These are phyloP conservation scores for Penicillium sp. DNA, from an alignment of 2,329 filamentous ascomycete species.

Conservation along the genomic window DNA sequence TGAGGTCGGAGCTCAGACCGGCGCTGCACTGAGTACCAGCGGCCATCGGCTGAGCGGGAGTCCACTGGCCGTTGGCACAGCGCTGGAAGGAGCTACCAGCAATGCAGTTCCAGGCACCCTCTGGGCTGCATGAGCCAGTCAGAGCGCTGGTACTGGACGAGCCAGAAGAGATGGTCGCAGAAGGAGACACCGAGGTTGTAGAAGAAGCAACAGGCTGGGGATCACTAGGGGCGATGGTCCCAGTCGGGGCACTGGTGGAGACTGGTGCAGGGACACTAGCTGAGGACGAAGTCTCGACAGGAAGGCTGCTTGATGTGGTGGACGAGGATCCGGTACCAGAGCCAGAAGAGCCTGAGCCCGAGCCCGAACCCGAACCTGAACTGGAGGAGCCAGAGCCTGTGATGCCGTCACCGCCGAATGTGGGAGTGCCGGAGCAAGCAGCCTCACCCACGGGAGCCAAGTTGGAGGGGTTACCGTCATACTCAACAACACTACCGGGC, in stretches of 20 bases:
- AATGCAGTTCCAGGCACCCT: slow-evolving; percentile 63
- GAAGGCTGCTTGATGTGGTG: background rate
- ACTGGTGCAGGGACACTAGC: too few relatives aligned
- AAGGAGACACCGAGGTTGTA: slow-evolving; percentile 3
- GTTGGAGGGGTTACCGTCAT: slow-evolving; percentile 44
- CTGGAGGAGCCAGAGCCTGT: slow-evolving; percentile 27
- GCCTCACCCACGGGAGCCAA: slow-evolving; percentile 34
- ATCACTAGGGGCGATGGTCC: background rate
- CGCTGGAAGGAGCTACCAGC: slow-evolving; percentile 60
- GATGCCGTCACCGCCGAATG: slow-evolving; percentile 35
- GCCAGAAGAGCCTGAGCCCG: slow-evolving; percentile 6
- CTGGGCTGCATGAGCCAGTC: slow-evolving; percentile 51
- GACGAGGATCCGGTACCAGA: slow-evolving; percentile 15
- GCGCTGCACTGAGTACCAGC: slow-evolving; percentile 55
- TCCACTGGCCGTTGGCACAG: slow-evolving; percentile 63
- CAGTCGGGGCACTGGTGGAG: background rate
- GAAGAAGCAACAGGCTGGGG: background rate
- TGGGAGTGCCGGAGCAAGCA: slow-evolving; percentile 34
- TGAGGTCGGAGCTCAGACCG: slow-evolving; percentile 35
- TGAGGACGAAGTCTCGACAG: too few relatives aligned
- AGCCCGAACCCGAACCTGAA: slow-evolving; percentile 29
- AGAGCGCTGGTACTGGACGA: too few relatives aligned
- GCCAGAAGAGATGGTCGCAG: too few relatives aligned
- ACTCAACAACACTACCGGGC: slow-evolving; percentile 61
- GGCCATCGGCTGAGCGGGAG: slow-evolving; percentile 52